These are phyloP conservation scores for Metschnikowia sp. DNA, from an alignment of 805 yeast species.

Conservation along the genomic window DNA sequence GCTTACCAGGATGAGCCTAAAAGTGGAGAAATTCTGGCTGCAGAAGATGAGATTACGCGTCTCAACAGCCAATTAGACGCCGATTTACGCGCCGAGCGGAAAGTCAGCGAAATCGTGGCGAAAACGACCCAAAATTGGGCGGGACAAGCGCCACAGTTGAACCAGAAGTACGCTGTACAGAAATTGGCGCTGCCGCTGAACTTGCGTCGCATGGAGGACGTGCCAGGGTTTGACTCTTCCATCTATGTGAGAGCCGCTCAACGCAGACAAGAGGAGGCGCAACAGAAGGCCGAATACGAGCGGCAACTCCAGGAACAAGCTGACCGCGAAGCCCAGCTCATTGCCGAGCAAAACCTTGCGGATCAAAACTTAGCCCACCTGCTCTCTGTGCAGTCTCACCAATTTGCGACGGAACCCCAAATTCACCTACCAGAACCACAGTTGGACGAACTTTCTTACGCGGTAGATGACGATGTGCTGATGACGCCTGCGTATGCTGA, in stretches of 20 bases:
- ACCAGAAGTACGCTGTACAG: slow-evolving; percentile 4
- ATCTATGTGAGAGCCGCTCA: slow-evolving; percentile 14
- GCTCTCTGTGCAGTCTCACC: too few relatives aligned
- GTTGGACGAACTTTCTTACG: slow-evolving; percentile 6
- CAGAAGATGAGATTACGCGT: slow-evolving; percentile 5
- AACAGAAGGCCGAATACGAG: slow-evolving; percentile 4
- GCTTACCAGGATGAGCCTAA: neutral
- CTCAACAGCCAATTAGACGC: slow-evolving; percentile 12
- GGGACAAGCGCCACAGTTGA: neutral
- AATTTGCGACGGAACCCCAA: neutral
- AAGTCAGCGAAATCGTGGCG: neutral
- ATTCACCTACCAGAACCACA: slow-evolving; percentile 4
- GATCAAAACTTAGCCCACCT: too few relatives aligned
- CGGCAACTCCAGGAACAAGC: slow-evolving; percentile 1
- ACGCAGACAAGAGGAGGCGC: slow-evolving; percentile 13
- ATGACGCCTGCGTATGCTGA: slow-evolving; percentile 5
- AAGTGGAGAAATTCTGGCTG: neutral
- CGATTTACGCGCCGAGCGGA: slow-evolving; percentile 6
- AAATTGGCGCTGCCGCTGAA: slow-evolving; percentile 1
- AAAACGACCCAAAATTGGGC: neutral
- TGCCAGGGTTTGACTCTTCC: slow-evolving; percentile 14
- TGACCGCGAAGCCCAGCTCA: too few relatives aligned
- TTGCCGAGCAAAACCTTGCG: too few relatives aligned
- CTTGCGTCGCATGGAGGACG: slow-evolving; percentile 16
- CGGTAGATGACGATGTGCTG: slow-evolving; percentile 3